Percentiles rank a stretch among this genome's conserved stretches.
Conservation (phyloP, 768 basidiomycete species). For the Butyriboletus loyo region DNA sequence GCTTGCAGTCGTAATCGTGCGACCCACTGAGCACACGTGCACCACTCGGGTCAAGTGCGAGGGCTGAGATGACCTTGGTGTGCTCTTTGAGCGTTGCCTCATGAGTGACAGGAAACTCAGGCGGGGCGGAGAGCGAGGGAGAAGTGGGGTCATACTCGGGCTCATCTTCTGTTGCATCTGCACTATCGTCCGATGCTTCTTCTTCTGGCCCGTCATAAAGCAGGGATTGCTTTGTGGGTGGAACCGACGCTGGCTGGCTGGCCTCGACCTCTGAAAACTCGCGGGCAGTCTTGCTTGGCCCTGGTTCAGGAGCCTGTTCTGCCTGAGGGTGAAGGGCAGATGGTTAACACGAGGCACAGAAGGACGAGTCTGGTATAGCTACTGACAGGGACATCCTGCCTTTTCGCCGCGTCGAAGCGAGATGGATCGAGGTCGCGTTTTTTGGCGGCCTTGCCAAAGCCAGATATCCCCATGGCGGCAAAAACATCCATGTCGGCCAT, state of each 20-base stretch:
- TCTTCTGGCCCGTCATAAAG: slow-evolving; percentile 16
- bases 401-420: slow-evolving; percentile 76
- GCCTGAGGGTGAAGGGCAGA: slow-evolving; percentile 10
- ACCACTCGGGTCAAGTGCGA: slow-evolving; percentile 91
- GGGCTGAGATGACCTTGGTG: slow-evolving; percentile 89
- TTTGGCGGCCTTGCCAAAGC: slow-evolving; percentile 74
- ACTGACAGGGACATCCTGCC: slow-evolving; percentile 39
- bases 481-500: slow-evolving; percentile 68
- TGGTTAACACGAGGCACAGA: slow-evolving; percentile 23
- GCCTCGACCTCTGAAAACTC: slow-evolving; percentile 21
- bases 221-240: not conserved
- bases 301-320: slow-evolving; percentile 13
- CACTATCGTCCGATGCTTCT: slow-evolving; percentile 25
- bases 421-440: slow-evolving; percentile 68
- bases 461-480: slow-evolving; percentile 79
- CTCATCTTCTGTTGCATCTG: slow-evolving; percentile 19
- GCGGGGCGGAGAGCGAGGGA: slow-evolving; percentile 38
- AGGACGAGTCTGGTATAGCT: slow-evolving; percentile 1
- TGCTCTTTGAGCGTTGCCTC: slow-evolving; percentile 94
- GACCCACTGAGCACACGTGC: slow-evolving; percentile 89
- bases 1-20: slow-evolving; percentile 96
- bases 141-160: slow-evolving; percentile 55
- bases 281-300: slow-evolving; percentile 8
- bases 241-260: slow-evolving; percentile 13
- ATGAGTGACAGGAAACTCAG: slow-evolving; percentile 82